These are phyloP conservation scores for Yamadazyma tumulicola DNA, from an alignment of 805 yeast species.

Conservation along the genomic window DNA sequence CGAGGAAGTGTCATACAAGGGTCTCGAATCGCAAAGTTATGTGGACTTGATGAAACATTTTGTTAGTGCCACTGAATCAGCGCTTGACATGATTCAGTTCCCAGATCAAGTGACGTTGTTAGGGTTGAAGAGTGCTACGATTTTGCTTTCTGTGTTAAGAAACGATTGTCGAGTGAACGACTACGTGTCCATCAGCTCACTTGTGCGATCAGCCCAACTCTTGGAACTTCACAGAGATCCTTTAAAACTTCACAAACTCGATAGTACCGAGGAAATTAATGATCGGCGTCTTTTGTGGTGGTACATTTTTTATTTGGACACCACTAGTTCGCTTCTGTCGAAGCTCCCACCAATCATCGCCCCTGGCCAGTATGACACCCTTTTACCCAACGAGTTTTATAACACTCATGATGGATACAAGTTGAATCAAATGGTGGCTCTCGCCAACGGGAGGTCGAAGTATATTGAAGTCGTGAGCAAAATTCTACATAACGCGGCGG, in stretches of 20 bases:
- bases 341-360: slow-evolving; percentile 10
- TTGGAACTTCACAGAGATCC: slow-evolving; percentile 14
- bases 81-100: slow-evolving; percentile 11
- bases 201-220: slow-evolving; percentile 12
- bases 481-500: slow-evolving; percentile 3
- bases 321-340: slow-evolving; percentile 11
- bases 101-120: slow-evolving; percentile 10
- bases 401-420: slow-evolving; percentile 5
- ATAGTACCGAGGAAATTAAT: slow-evolving; percentile 6
- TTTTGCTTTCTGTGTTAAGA: slow-evolving; percentile 11
- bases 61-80: slow-evolving; percentile 13
- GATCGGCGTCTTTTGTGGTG: slow-evolving; percentile 13
- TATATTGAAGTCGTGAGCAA: slow-evolving; percentile 12
- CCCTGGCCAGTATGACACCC: slow-evolving; percentile 12
- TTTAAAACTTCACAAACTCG: slow-evolving; percentile 6
- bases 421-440: slow-evolving; percentile 10
- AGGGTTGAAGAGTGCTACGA: slow-evolving; percentile 10
- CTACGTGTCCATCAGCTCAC: slow-evolving; percentile 12
- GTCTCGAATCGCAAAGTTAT: slow-evolving; percentile 1
- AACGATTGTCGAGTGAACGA: slow-evolving; percentile 13
- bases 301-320: slow-evolving; percentile 12
- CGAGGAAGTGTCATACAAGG: slow-evolving; percentile 8
- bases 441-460: slow-evolving; percentile 10
- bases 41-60: slow-evolving; percentile 10
- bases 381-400: slow-evolving; percentile 10